phyloP scores from a whole-genome alignment of 2,329 filamentous ascomycete genomes.

The Aspergillus hortae region DNA sequence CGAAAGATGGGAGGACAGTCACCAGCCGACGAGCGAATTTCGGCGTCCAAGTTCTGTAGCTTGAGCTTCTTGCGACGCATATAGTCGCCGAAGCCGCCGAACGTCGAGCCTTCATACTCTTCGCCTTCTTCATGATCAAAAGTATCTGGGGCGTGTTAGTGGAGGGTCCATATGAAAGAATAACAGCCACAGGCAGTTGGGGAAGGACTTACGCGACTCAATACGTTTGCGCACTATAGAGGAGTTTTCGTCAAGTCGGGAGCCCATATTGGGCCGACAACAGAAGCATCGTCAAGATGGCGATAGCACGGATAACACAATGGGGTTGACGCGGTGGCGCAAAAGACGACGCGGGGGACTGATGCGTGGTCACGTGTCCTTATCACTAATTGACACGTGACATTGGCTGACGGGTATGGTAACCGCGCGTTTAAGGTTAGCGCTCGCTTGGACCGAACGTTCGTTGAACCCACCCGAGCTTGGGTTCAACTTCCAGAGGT shows the following conservation, averaged over 20 bases:
- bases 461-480: conserved; percentile 18
- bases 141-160: conserved; percentile 47
- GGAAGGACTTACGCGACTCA: conserved; percentile 48
- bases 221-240: conserved; percentile 60
- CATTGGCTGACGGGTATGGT: conserved; percentile 5
- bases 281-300: conserved; percentile 17
- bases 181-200: not conserved
- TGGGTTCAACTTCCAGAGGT: conserved; percentile 18
- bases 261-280: conserved; percentile 52
- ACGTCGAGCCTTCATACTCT: conserved; percentile 82
- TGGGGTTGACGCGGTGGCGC: not conserved
- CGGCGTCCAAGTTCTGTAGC: conserved; percentile 86
- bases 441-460: conserved; percentile 21
- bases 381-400: not conserved
- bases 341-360: not conserved
- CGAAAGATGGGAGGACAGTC: conserved; percentile 84
- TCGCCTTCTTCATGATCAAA: conserved; percentile 83
- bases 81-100: conserved; percentile 88
- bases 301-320: not conserved
- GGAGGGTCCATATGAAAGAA: not conserved
- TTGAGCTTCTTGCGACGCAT: conserved; percentile 96
- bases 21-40: conserved; percentile 65
- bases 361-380: not conserved
- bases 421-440: conserved; percentile 23
- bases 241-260: conserved; percentile 58